phyloP scores from a whole-genome alignment of 2,329 filamentous ascomycete genomes.

The Penicillium sp. region DNA sequence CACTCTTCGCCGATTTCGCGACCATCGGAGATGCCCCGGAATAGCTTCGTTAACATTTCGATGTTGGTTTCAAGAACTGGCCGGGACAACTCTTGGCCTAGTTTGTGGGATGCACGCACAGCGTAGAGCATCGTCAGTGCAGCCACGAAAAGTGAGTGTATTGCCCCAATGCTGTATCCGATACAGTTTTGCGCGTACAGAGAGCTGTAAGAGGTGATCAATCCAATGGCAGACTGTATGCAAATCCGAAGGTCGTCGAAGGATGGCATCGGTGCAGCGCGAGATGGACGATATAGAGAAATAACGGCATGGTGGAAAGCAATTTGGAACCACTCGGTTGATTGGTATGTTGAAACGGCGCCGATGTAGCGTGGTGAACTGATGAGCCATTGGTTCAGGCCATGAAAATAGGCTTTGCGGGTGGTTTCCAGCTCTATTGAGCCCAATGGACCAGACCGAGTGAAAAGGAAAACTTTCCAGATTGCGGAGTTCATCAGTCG shows the following conservation, averaged over 20 bases:
- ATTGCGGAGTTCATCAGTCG: conserved; percentile 26
- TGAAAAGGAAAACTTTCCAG: conserved; percentile 22
- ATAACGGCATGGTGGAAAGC: conserved; percentile 29
- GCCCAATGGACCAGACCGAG: neutral
- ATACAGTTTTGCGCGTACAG: conserved; percentile 30
- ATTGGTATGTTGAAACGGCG: conserved; percentile 26
- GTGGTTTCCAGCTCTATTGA: too few species aligned
- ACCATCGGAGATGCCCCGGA: neutral
- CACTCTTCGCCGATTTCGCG: too few species aligned
- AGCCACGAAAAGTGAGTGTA: conserved; percentile 32
- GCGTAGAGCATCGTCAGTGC: conserved; percentile 31
- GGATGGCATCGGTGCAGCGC: conserved; percentile 12
- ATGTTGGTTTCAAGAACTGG: neutral
- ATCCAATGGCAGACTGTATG: neutral
- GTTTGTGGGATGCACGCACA: conserved; percentile 22
- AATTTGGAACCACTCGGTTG: conserved; percentile 32
- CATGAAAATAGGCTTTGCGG: neutral
- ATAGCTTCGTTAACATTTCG: neutral
- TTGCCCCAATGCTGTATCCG: conserved; percentile 30
- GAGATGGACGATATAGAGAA: conserved; percentile 26
- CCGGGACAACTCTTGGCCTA: neutral
- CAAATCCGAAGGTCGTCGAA: neutral
- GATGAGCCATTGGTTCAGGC: conserved; percentile 26
- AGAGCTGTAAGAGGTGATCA: conserved; percentile 5
- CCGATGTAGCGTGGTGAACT: conserved; percentile 25